Percentiles rank a stretch among this genome's conserved stretches.
These are phyloP conservation scores for Persicaria tinctoria DNA, from an alignment of 148 eudicot genomes.

Conservation along the genomic window DNA sequence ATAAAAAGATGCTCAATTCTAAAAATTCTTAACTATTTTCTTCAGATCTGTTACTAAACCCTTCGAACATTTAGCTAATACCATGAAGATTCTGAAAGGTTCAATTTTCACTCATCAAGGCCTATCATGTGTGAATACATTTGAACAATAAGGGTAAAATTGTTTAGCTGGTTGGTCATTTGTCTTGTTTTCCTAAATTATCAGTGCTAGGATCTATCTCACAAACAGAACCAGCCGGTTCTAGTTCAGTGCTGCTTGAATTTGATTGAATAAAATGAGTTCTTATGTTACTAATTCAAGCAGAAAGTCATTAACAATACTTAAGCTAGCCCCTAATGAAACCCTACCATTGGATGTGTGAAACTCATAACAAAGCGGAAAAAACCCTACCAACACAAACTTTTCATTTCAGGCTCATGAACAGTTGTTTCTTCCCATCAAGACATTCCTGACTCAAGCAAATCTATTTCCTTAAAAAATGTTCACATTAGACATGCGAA, in stretches of 20 bases:
- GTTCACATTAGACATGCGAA: background rate
- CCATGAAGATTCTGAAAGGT: background rate
- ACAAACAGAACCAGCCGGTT: background rate
- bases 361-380: background rate
- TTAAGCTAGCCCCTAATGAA: background rate
- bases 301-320: background rate
- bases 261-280: conserved; percentile 6
- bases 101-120: background rate
- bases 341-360: background rate
- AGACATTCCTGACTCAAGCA: background rate
- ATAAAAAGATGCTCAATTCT: background rate
- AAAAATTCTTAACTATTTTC: background rate
- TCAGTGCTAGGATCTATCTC: background rate
- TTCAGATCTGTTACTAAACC: background rate
- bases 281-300: background rate
- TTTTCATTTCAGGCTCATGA: background rate
- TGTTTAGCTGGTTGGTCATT: background rate
- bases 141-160: background rate
- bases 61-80: background rate
- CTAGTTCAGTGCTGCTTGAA: background rate
- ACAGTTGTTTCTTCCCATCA: background rate
- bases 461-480: background rate
- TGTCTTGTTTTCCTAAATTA: conserved; percentile 4
- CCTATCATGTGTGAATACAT: background rate
- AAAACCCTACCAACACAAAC: background rate